These are phyloP conservation scores for Tetrahymena thermophila DNA, from an alignment of 73 alveolate genomes.

Conservation along the genomic window DNA sequence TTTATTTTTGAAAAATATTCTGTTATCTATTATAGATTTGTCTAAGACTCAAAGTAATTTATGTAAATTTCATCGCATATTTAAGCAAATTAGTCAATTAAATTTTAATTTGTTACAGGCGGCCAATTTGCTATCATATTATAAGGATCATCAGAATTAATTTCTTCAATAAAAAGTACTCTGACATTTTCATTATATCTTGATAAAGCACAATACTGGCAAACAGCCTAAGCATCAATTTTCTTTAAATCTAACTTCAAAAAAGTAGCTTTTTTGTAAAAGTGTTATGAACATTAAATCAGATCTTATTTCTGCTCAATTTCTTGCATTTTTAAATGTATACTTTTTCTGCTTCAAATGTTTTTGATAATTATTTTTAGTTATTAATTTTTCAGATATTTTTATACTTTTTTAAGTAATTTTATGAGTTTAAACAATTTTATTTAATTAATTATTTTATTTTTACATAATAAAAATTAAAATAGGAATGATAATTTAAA, in stretches of 20 bases:
- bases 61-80: background rate
- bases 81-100: background rate
- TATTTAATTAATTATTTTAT: too few species aligned
- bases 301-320: background rate
- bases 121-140: background rate
- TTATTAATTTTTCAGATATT: background rate
- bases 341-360: background rate
- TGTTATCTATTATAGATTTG: background rate
- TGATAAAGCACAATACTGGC: background rate
- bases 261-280: background rate
- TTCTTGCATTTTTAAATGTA: background rate
- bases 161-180: background rate
- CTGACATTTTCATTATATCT: background rate
- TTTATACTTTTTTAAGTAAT: too few species aligned
- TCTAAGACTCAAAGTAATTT: background rate
- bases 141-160: background rate
- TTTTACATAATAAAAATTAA: too few species aligned
- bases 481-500: too few species aligned
- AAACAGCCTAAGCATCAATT: background rate
- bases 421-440: too few species aligned
- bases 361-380: background rate
- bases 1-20: background rate
- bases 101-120: background rate
- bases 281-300: background rate
- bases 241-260: background rate